Conservation (phyloP, 179 eudicot species). For the Gypsophila paniculata region DNA sequence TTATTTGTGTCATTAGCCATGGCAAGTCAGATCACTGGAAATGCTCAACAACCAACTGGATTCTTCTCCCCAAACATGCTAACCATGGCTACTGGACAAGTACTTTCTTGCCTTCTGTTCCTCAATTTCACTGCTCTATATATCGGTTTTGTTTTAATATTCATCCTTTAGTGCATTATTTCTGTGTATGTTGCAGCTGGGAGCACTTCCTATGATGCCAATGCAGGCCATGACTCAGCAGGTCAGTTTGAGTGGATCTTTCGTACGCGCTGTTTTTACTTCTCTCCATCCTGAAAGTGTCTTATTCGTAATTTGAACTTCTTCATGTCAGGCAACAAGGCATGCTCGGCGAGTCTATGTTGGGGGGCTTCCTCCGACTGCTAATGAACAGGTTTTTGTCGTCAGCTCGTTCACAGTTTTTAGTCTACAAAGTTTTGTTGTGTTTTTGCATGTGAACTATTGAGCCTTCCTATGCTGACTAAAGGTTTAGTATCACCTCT, state of each 20-base stretch:
- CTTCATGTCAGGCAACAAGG: conserved; percentile 42
- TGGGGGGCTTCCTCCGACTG: conserved; percentile 52
- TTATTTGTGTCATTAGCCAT: conserved; percentile 34
- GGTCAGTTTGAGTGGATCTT: conserved; percentile 27
- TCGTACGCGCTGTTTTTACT: not conserved
- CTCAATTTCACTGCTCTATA: not conserved
- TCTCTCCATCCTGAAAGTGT: not conserved
- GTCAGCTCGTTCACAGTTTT: conserved; percentile 4
- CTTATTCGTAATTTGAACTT: not conserved
- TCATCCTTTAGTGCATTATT: conserved; percentile 10
- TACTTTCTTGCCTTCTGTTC: conserved; percentile 9
- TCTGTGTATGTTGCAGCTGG: conserved; percentile 32
- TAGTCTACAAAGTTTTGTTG: not conserved
- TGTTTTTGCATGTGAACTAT: not conserved
- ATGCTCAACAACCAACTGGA: conserved; percentile 65
- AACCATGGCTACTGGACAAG: conserved; percentile 39
- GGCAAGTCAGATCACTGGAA: conserved; percentile 74
- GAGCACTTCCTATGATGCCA: conserved; percentile 47
- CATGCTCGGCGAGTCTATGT: conserved; percentile 56
- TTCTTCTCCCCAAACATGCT: conserved; percentile 64
- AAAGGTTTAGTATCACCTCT: not conserved
- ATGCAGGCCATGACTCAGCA: conserved; percentile 56
- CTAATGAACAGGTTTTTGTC: conserved; percentile 44
- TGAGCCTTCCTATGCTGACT: not conserved
- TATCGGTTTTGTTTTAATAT: not conserved